Evolutionary conservation across 495 filamentous ascomycete genomes (phyloP).

Genomic region (Neurospora intermedia): DNA sequence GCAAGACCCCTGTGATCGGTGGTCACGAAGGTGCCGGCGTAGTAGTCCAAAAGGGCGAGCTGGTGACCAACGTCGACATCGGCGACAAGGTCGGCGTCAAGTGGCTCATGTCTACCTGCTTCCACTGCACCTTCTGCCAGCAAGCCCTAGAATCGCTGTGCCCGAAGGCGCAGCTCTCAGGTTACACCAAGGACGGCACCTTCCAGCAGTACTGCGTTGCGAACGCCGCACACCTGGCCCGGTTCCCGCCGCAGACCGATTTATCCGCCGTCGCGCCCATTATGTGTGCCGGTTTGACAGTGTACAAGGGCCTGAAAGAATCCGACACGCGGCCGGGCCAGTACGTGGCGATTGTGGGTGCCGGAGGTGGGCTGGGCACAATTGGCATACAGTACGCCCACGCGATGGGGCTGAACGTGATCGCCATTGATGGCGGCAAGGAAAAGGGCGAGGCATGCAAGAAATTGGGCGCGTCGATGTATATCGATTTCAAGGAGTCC

Average conservation of each 20-base stretch:
- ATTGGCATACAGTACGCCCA: conserved; percentile 74
- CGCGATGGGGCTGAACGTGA: conserved; percentile 71
- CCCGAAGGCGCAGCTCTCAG: conserved; percentile 55
- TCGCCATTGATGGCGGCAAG: conserved; percentile 68
- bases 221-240: conserved; percentile 67
- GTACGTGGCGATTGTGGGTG: conserved; percentile 71
- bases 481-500: conserved; percentile 63
- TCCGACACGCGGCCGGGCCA: conserved; percentile 59
- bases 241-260: conserved; percentile 59
- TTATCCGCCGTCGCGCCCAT: conserved; percentile 70
- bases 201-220: conserved; percentile 86
- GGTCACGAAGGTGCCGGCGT: conserved; percentile 87
- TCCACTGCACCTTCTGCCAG: conserved; percentile 68
- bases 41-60: conserved; percentile 63
- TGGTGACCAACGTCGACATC: conserved; percentile 60
- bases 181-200: conserved; percentile 80
- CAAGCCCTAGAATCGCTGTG: conserved; percentile 58
- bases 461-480: conserved; percentile 55
- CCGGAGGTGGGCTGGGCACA: conserved; percentile 70
- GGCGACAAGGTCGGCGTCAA: conserved; percentile 78
- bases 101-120: conserved; percentile 78
- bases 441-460: conserved; percentile 64
- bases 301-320: conserved; percentile 81
- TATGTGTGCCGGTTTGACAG: conserved; percentile 79
- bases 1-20: conserved; percentile 72